Evolutionary conservation across 2,329 filamentous ascomycete species (phyloP).

Genomic region (Falciphora oryzae): DNA sequence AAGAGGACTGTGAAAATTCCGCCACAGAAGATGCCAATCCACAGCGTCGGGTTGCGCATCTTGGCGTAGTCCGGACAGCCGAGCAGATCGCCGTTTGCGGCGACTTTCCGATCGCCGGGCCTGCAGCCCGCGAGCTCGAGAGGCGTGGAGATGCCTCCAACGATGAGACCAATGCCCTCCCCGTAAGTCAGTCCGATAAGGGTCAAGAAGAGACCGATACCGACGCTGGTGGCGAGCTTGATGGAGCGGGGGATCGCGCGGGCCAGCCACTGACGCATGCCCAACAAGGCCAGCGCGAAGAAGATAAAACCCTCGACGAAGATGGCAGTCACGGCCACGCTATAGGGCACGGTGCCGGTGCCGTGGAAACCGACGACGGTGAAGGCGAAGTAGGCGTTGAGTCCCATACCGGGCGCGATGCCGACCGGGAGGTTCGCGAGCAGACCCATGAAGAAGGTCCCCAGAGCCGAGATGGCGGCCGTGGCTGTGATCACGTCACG

Average conservation of each 20-base stretch:
- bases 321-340: constrained; percentile 74
- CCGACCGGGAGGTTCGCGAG: constrained; percentile 74
- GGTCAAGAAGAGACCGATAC: constrained; percentile 78
- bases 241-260: constrained; percentile 77
- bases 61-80: constrained; percentile 62
- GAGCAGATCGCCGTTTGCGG: constrained; percentile 20
- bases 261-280: constrained; percentile 83
- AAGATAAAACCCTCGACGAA: constrained; percentile 88
- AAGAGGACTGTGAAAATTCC: constrained; percentile 73
- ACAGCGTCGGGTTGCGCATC: constrained; percentile 80
- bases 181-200: constrained; percentile 72
- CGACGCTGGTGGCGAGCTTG: constrained; percentile 80
- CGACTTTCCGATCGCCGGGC: constrained; percentile 23
- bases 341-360: constrained; percentile 65
- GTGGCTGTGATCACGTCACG: constrained; percentile 80
- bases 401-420: constrained; percentile 68
- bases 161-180: constrained; percentile 75
- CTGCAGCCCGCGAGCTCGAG: constrained; percentile 69
- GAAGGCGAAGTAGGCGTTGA: constrained; percentile 86
- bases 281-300: constrained; percentile 70
- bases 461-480: constrained; percentile 72
- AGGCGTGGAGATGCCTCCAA: constrained; percentile 62
- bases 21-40: constrained; percentile 84
- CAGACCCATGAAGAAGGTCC: constrained; percentile 78
- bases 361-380: constrained; percentile 75